Evolutionary conservation across 306 rosid genomes (phyloP), one percentile per base, ranked within the genome.

Genomic region (Vicia villosa): DNA sequence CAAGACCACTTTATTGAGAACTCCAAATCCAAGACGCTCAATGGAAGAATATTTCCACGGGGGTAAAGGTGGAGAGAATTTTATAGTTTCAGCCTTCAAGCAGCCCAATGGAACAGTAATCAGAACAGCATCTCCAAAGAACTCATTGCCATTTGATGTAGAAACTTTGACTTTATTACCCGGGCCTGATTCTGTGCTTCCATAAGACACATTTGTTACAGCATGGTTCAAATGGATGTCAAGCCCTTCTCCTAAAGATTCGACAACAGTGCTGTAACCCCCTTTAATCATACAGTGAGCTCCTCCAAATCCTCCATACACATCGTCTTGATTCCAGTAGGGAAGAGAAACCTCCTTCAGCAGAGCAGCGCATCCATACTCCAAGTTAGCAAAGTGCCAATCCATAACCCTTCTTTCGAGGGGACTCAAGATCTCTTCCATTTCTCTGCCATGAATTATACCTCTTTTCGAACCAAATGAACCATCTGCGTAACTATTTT

Each of bases 281-380:
- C 97, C 97, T 81, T 90, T 94, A 46, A 94, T 90, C 98, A 94
- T 94, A 78, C 98, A 94, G 80, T 94, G 98, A 74, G 98, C 96
- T 73, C 98, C 98, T 61, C 98, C 98, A 88, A 88, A 94, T 37
- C 98, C 98, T 65, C 98, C 98, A 77, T 94, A 94, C 57, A 84
- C 92, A 81, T 94, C 98, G 80, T 94, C 98, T 66, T 94, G 98
- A 79, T 94, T 94, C 98, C 98, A 94, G 76, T 88, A 63, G 66
- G 98, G 97, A 78, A 94, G 98, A 75, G 98, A 94, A 20, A 94
- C 97, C 40, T 94, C 86, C 81, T 82, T 87, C 69, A 94, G 98
- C 45, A 66, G 74, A 79, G 98, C 91, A 70, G 98, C 98, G 79
- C 98, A 94, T 15, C 98, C 98, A 81, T 94, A 94, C 83, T 94